Percentiles rank a stretch among this genome's conserved stretches.
Conservation (phyloP, 768 basidiomycete species). For the Lactarius hengduanensis region DNA sequence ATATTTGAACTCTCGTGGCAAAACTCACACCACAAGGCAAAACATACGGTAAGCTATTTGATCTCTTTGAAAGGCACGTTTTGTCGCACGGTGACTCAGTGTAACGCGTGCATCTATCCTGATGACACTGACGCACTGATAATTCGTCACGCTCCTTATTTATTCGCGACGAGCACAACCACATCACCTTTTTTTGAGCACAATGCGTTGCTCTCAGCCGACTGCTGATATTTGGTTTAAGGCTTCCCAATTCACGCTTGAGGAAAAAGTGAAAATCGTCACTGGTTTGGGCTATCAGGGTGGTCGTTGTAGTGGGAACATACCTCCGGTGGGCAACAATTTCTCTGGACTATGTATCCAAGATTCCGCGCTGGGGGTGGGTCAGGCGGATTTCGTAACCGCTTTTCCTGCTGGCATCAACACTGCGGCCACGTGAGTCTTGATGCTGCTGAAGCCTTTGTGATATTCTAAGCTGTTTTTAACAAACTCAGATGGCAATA, state of each 20-base stretch:
- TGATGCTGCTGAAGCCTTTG: no score
- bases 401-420: slow-evolving; percentile 84
- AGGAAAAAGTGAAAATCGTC: slow-evolving; percentile 29
- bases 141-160: not conserved
- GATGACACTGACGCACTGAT: not conserved
- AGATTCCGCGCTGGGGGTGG: slow-evolving; percentile 77
- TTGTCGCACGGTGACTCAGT: no score
- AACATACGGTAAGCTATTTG: no score
- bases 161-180: no score
- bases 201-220: not conserved
- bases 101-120: not conserved
- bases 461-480: no score
- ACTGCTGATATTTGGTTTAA: not conserved
- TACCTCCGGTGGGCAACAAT: slow-evolving; percentile 44
- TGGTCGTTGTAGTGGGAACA: slow-evolving; percentile 71
- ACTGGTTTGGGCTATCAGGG: slow-evolving; percentile 46
- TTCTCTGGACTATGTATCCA: slow-evolving; percentile 78
- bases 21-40: no score
- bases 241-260: slow-evolving; percentile 15
- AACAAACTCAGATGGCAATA: no score
- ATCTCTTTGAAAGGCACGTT: no score
- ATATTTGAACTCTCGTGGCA: no score
- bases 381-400: slow-evolving; percentile 67
- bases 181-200: not conserved
- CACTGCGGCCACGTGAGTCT: slow-evolving; percentile 64